Base-by-base conservation (phyloP, 179 eudicot genomes). In the Amaranthus tricolor region DNA sequence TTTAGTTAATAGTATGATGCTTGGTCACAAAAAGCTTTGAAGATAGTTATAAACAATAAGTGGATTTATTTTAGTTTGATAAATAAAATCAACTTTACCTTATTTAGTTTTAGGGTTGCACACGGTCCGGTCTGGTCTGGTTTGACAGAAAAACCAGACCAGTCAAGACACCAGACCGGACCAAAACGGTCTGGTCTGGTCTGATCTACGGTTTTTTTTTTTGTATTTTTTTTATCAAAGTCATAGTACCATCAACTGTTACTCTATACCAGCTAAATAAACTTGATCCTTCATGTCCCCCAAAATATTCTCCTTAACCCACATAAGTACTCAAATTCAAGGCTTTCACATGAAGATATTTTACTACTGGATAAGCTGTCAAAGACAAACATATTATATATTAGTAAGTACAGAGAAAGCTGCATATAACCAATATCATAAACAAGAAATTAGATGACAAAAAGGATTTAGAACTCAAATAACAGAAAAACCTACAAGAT, bases 291-390 rank as follows among this genome's bases (percentile, higher is more conserved):
- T 93, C 97, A 74, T 89, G 78, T 50, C 99, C 99, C 77, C 99
- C 99, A 84, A 91, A 95, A 82, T 95, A 95, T 74, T 84, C 83
- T 80, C 99, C 99, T 87, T 88, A 94, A 63, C 97, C 99, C 63
- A 56, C 31, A 81, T 85, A 93, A 67, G 81, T 83, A 74, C 85
- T 86, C 67, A 80, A 76, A 73, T 85, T 83, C 74, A 84, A 73
- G 76, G 83, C 83, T 76, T 85, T 88, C 72, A 84, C 92, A 68
- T 24, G 69, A 82, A 95, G 89, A 73, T 86, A 68, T 31, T 88
- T 84, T 74, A 93, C 97, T 48, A 76, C 77, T 45, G 99, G 99
- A 79, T 74, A 82, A 75, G 93, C 99, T 95, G 98, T 62, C 65
- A 80, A 70, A 80, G 21, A 20, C 5, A 24, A 68, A 2, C 19